Conservation (phyloP, 805 yeast species). For the Pichia nanzhaoensis region DNA sequence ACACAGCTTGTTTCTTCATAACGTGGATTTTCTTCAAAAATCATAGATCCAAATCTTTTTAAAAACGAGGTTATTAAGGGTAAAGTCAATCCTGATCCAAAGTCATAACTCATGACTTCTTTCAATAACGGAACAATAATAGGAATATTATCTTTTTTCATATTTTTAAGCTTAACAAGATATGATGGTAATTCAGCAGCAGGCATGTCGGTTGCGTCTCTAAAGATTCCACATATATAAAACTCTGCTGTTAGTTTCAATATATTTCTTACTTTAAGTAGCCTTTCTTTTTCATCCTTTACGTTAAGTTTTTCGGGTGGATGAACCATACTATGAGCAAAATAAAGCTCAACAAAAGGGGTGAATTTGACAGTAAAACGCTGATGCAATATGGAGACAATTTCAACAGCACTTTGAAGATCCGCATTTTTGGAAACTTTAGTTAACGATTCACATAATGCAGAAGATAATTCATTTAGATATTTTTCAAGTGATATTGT, state of each 20-base stretch:
- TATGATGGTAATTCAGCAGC: conserved; percentile 39
- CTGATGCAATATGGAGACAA: conserved; percentile 70
- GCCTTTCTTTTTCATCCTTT: conserved; percentile 40
- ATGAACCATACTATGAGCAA: conserved; percentile 35
- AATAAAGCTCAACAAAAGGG: conserved; percentile 36
- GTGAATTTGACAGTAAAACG: conserved; percentile 55
- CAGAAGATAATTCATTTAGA: conserved; percentile 58
- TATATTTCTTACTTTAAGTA: conserved; percentile 39
- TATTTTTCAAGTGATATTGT: conserved; percentile 67
- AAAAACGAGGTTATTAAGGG: conserved; percentile 42
- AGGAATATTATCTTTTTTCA: conserved; percentile 22
- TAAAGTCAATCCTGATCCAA: conserved; percentile 24
- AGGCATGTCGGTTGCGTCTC: conserved; percentile 37
- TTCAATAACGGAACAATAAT: conserved; percentile 34
- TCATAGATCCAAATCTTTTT: conserved; percentile 37
- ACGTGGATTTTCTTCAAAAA: conserved; percentile 25
- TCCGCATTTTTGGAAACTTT: conserved; percentile 51
- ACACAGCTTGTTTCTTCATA: conserved; percentile 4
- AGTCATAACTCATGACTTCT: conserved; percentile 38
- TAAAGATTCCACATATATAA: conserved; percentile 49
- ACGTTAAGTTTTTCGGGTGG: conserved; percentile 28
- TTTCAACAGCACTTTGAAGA: conserved; percentile 54
- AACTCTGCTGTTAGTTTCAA: conserved; percentile 53
- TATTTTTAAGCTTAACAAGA: conserved; percentile 30
- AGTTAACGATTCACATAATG: conserved; percentile 55